These are phyloP conservation scores for Akanthomyces lecanii DNA, from an alignment of 2,329 filamentous ascomycete genomes.

Conservation along the genomic window DNA sequence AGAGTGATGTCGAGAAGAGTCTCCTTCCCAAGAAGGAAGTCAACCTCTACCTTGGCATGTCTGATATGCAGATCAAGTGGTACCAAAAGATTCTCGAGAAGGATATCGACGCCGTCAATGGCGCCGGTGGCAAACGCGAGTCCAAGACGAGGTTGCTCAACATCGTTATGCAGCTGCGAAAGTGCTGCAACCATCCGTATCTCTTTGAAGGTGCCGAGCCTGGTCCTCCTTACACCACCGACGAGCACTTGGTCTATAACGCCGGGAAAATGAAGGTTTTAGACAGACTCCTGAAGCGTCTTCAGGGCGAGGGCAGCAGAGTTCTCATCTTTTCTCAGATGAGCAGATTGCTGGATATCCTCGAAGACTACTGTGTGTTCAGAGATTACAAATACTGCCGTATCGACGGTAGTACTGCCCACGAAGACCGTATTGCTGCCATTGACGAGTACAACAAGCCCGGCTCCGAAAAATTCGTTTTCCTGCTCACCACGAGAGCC, in stretches of 20 bases:
- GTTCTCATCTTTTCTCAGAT: conserved; percentile 99
- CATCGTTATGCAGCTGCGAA: conserved; percentile 98
- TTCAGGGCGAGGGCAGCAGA: conserved; percentile 82
- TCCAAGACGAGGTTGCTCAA: conserved; percentile 96
- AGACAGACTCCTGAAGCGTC: conserved; percentile 80
- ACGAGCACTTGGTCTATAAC: conserved; percentile 91
- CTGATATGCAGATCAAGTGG: conserved; percentile 98
- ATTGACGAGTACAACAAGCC: conserved; percentile 99
- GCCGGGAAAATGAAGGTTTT: conserved; percentile 97
- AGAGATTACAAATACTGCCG: conserved; percentile 92
- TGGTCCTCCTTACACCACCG: conserved; percentile 94
- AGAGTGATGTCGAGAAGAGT: conserved; percentile 97
- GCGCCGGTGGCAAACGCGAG: conserved; percentile 91
- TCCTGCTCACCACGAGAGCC: conserved; percentile 89
- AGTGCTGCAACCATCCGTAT: conserved; percentile 98
- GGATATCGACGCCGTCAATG: conserved; percentile 97
- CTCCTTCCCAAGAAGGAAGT: conserved; percentile 95
- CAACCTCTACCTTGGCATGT: conserved; percentile 97
- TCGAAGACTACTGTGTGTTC: conserved; percentile 98
- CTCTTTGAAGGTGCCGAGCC: conserved; percentile 97
- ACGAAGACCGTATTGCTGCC: conserved; percentile 94
- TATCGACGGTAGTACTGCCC: conserved; percentile 93
- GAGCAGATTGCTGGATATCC: conserved; percentile 92
- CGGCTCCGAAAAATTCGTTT: conserved; percentile 92
- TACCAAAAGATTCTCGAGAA: conserved; percentile 99